These are phyloP conservation scores for Naumovozyma baii DNA, from an alignment of 805 yeast species.

Conservation along the genomic window DNA sequence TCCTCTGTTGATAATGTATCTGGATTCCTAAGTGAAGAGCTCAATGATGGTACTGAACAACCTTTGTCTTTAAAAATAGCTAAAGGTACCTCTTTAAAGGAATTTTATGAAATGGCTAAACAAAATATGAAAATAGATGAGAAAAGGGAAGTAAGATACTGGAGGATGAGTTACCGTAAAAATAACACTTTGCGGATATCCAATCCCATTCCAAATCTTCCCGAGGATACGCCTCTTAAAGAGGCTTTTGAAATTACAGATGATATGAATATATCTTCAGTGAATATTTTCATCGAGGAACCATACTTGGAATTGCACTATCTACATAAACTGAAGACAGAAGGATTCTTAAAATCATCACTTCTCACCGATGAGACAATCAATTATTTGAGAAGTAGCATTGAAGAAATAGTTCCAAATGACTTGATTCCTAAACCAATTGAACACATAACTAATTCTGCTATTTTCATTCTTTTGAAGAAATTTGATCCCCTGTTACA, in stretches of 20 bases:
- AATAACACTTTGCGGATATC: constrained; percentile 65
- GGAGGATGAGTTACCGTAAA: constrained; percentile 58
- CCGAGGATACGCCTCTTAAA: constrained; percentile 36
- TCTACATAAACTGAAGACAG: constrained; percentile 11
- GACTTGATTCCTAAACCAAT: constrained; percentile 8
- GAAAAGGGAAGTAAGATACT: constrained; percentile 39
- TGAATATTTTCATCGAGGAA: constrained; percentile 63
- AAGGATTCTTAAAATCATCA: constrained; percentile 5
- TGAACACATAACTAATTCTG: constrained; percentile 6
- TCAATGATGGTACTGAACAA: constrained; percentile 36
- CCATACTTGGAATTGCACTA: constrained; percentile 26
- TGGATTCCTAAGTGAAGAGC: constrained; percentile 39
- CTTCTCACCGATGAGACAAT: constrained; percentile 15
- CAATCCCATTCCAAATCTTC: constrained; percentile 26
- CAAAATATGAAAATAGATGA: constrained; percentile 34
- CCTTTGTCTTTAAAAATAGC: constrained; percentile 44
- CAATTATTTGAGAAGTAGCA: constrained; percentile 14
- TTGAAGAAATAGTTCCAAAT: constrained; percentile 5
- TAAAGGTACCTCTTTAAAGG: constrained; percentile 45
- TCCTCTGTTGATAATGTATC: constrained; percentile 47
- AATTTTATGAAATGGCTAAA: constrained; percentile 43
- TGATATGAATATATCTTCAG: constrained; percentile 30
- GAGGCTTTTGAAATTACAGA: constrained; percentile 34
- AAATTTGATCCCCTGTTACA: constrained; percentile 51
- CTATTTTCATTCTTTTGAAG: constrained; percentile 43